Evolutionary conservation across 2,329 filamentous ascomycete genomes (phyloP), one percentile per base, ranked within the genome.

Genomic region (Thelonectria blattea): DNA sequence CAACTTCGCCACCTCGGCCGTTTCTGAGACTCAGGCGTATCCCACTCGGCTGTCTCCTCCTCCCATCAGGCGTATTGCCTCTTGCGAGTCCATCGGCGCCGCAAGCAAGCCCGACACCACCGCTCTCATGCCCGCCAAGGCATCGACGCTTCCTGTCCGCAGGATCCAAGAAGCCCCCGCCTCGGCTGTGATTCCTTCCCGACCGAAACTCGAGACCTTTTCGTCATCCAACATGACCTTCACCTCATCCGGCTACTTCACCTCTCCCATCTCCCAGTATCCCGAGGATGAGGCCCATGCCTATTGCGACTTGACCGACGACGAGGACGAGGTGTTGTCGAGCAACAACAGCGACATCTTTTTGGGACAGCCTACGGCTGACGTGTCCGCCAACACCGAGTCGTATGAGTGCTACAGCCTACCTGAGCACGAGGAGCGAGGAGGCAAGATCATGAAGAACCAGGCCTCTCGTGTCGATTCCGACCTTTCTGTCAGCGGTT

Each of bases 1-100:
- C 64, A 88, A 88, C 73, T 88, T 88, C 67, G 85, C 85, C n/a
- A 81, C 79, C 4, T 81, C 82, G 1, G 79, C 81, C 3, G 68
- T 73, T 7, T 80, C 80, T 0, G 83, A 85, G 54, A 76, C 61
- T 2, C 74, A 78, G 20, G 71, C 77, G 1, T 81, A 78, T 59
- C 71, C 76, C 18, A 83, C 82, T 1, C 73, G 77, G 42, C 73
- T 86, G 15, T 86, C 85, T 2, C 84, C 84, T 9, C 83, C 84
- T 1, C 84, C 85, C 0, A 77, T 79, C 45, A 79, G 78, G 62
- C 79, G 80, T 20, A 67, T 65, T 17, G 64, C 59, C 5, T 73
- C 73, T 2, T 66, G 71, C 14, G 75, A 74, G 47, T 72, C 72
- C 15, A 62, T 68, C 3, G 67, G 68, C 20, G 53, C 63, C 10